These are phyloP conservation scores for Xylaria sp. DNA, from an alignment of 2,329 filamentous ascomycete species.

Conservation along the genomic window DNA sequence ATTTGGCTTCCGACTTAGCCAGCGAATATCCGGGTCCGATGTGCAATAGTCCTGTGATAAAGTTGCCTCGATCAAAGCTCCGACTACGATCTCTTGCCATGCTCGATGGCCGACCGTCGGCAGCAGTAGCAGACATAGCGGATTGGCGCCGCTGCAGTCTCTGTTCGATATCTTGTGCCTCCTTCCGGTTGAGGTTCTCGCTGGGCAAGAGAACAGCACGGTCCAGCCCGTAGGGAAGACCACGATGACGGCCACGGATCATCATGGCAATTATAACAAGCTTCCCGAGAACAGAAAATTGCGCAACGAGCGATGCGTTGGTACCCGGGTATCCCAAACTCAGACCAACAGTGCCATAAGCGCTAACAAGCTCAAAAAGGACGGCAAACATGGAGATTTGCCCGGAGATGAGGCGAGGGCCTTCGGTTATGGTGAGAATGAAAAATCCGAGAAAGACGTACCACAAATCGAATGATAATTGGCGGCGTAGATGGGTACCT, in stretches of 20 bases:
- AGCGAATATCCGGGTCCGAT: conserved; percentile 45
- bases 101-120: conserved; percentile 39
- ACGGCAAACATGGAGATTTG: conserved; percentile 75
- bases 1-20: conserved; percentile 39
- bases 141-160: conserved; percentile 52
- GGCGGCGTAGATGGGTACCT: conserved; percentile 87
- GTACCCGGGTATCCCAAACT: conserved; percentile 81
- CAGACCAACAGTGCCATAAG: conserved; percentile 93
- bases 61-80: conserved; percentile 44
- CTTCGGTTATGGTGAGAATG: conserved; percentile 90
- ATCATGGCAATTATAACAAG: conserved; percentile 76
- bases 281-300: conserved; percentile 81
- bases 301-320: conserved; percentile 82
- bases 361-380: conserved; percentile 88
- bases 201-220: conserved; percentile 69
- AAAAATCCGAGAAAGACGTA: conserved; percentile 95
- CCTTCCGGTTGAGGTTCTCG: conserved; percentile 64
- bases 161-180: conserved; percentile 59
- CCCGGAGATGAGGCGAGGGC: conserved; percentile 69
- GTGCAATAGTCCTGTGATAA: conserved; percentile 46
- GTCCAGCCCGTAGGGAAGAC: conserved; percentile 73
- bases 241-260: conserved; percentile 75
- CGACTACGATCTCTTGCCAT: conserved; percentile 43
- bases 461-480: conserved; percentile 97
- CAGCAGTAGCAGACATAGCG: conserved; percentile 43